Evolutionary conservation across 768 basidiomycete genomes (phyloP), one percentile per base, ranked within the genome.

Genomic region (Cantharellus cinnabarinus): DNA sequence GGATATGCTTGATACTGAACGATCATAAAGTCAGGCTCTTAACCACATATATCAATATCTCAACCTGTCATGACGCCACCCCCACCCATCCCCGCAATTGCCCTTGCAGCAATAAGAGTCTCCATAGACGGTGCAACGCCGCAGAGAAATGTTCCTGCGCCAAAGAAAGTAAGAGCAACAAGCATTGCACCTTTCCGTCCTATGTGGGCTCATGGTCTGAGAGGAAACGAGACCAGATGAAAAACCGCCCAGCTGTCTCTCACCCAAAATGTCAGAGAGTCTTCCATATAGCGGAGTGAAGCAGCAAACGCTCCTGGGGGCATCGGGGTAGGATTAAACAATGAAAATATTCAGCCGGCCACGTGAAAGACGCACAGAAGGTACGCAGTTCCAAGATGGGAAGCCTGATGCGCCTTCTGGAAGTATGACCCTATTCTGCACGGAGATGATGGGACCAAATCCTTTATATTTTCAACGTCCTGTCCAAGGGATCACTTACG

Each of bases 261-360:
- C 5, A 50, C 87, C 87, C 62, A 90, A 69, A 65, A 89, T 86
- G 71, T 90, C 87, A 60, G 88, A 79, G 61, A 90, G 73, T 62
- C 85, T 81, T 81, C 87, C 87, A 74, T 89, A 89, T 63, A 89
- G 70, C 60, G 89, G 90, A 29, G 89, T 89, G 69, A 91, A 90
- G 71, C 86, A 90, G 66, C 89, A 90, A 44, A 90, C 52, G 52
- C 52, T 54, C 52, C 52, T 54, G 1, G 1, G 1, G 20, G 20
- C 20, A 29, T 29, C 29, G 44, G 29, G 10, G 44, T 29, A 48
- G 10, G 29, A 10, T 48, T 37, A 14, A 54, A 37, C 52, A 7
- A 1, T 37, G 14, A 37, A n/a, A 7, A 7, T 14, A 37, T 10
- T 7, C 7, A 54, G 38, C 10, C 10, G 52, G 52, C 10, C 52